phyloP scores from a whole-genome alignment of 1,284 basidiomycete species.

The Singerocomus rubriflavus region DNA sequence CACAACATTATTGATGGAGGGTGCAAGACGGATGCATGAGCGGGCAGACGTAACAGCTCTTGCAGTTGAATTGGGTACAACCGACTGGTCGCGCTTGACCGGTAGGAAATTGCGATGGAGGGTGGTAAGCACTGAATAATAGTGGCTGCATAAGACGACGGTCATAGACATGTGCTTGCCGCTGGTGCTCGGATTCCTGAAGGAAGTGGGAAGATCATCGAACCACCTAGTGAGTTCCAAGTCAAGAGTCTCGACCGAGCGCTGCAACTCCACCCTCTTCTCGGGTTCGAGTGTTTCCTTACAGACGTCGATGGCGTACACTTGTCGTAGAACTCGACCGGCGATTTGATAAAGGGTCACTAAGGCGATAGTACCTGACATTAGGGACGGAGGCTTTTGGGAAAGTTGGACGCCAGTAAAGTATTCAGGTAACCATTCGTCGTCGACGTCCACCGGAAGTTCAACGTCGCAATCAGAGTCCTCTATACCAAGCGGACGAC shows the following conservation, averaged over 20 bases:
- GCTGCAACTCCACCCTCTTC: slow-evolving; percentile 68
- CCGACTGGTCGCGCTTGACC: slow-evolving; percentile 63
- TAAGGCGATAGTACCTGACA: slow-evolving; percentile 78
- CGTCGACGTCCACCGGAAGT: slow-evolving; percentile 76
- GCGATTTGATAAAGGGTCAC: slow-evolving; percentile 79
- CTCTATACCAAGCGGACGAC: slow-evolving; percentile 76
- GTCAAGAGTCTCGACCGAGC: slow-evolving; percentile 74
- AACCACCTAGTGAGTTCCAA: slow-evolving; percentile 77
- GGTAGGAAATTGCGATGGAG: slow-evolving; percentile 86
- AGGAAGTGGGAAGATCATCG: slow-evolving; percentile 66
- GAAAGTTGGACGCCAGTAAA: slow-evolving; percentile 59
- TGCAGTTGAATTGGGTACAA: slow-evolving; percentile 63
- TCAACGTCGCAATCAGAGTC: slow-evolving; percentile 82
- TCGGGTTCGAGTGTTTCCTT: slow-evolving; percentile 72
- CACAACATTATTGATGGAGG: slow-evolving; percentile 80
- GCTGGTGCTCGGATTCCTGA: slow-evolving; percentile 69
- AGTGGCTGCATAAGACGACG: slow-evolving; percentile 85
- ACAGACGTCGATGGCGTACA: slow-evolving; percentile 74
- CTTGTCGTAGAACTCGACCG: slow-evolving; percentile 76
- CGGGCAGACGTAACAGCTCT: slow-evolving; percentile 78
- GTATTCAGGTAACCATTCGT: slow-evolving; percentile 70
- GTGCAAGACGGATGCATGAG: slow-evolving; percentile 79
- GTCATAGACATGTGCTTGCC: slow-evolving; percentile 82
- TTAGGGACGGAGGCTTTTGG: slow-evolving; percentile 60
- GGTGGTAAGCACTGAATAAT: slow-evolving; percentile 85